Percentiles rank a stretch among this genome's conserved stretches.
Evolutionary conservation across 148 eudicot genomes (phyloP).

Genomic region (Fallopia convolvulus): DNA sequence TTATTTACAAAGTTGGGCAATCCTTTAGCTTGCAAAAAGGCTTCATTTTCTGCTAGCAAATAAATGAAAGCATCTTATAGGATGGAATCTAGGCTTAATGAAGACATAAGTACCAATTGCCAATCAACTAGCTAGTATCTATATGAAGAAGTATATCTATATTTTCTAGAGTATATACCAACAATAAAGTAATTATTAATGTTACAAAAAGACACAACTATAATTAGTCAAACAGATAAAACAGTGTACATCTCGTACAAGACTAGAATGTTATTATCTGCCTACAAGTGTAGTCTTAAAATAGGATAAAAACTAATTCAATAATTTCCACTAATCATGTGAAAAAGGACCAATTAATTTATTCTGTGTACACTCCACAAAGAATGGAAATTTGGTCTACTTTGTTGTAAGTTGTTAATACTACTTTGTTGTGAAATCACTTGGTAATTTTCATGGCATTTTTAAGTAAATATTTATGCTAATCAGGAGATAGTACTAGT

Average conservation of each 20-base stretch:
- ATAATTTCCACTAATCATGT: neutral
- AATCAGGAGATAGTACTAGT: neutral
- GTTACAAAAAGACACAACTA: neutral
- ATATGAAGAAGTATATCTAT: neutral
- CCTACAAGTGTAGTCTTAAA: neutral
- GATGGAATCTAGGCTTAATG: neutral
- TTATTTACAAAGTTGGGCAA: too few species aligned
- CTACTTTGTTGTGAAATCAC: neutral
- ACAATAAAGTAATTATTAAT: neutral
- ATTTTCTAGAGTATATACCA: neutral
- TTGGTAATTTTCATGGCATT: too few species aligned
- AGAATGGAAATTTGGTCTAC: neutral
- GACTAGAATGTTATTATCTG: neutral
- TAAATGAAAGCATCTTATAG: too few species aligned
- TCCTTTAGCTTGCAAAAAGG: too few species aligned
- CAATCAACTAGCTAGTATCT: neutral
- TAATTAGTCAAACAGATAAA: neutral
- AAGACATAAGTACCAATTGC: neutral
- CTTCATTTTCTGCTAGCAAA: too few species aligned
- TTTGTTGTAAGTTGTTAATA: neutral
- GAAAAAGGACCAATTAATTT: neutral
- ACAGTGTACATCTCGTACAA: neutral
- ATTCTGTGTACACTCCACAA: neutral
- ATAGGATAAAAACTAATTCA: neutral
- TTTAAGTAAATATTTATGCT: neutral